Evolutionary conservation across 1,284 basidiomycete genomes (phyloP).

Genomic region (Leccinum angustisporum): DNA sequence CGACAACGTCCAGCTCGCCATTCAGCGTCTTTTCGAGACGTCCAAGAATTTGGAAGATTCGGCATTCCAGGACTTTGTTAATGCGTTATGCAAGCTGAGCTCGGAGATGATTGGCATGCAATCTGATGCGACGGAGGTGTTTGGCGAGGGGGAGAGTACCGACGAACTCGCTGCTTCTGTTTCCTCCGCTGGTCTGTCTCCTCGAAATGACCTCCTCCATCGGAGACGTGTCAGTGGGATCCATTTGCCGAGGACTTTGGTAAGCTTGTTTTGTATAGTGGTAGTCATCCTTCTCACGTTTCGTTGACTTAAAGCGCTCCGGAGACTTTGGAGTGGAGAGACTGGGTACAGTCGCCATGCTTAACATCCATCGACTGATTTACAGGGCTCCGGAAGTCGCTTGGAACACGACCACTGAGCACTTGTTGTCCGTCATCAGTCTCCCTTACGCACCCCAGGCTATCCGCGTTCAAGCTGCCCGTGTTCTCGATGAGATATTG

Average conservation of each 20-base stretch:
- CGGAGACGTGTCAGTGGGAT: conserved; percentile 83
- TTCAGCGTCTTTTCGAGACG: conserved; percentile 82
- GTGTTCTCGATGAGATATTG: conserved; percentile 81
- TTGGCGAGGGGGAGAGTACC: conserved; percentile 39
- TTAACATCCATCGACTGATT: conserved; percentile 87
- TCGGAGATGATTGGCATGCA: conserved; percentile 89
- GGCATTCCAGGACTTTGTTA: conserved; percentile 82
- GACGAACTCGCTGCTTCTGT: conserved; percentile 38
- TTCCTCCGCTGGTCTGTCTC: conserved; percentile 39
- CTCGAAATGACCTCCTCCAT: conserved; percentile 48
- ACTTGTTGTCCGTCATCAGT: conserved; percentile 75
- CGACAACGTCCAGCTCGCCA: conserved; percentile 68
- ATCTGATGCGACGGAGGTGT: conserved; percentile 40
- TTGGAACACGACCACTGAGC: conserved; percentile 79
- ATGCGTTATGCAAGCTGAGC: conserved; percentile 82
- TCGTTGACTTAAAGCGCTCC: conserved; percentile 49
- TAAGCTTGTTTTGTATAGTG: conserved; percentile 37
- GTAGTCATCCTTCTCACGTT: not conserved
- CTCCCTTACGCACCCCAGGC: conserved; percentile 68
- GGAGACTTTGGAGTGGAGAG: conserved; percentile 88
- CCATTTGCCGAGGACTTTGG: conserved; percentile 73
- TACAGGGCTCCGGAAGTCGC: conserved; percentile 78
- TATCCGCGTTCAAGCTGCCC: conserved; percentile 86
- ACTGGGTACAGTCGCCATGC: conserved; percentile 73
- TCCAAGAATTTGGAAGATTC: conserved; percentile 80